Percentiles rank a stretch among this genome's conserved stretches.
phyloP scores from a whole-genome alignment of 139 green algal genomes.

The Chlamydomonas schloesseri region DNA sequence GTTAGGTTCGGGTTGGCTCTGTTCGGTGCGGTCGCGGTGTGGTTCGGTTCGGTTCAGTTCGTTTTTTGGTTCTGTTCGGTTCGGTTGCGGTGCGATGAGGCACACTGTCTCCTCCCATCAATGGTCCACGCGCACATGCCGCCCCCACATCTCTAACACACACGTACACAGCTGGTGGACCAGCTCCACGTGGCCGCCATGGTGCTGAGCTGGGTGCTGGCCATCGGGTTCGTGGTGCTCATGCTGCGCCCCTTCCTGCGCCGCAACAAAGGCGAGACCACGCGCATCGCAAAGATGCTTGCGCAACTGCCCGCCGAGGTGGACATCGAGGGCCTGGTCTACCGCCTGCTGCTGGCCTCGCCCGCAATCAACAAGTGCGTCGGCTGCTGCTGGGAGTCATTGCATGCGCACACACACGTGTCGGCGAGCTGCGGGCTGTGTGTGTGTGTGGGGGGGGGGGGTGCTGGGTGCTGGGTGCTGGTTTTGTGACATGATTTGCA shows the following conservation, averaged over 20 bases:
- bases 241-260: slow-evolving; percentile 54
- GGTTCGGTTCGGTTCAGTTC: no score
- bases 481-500: neutral
- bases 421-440: no score
- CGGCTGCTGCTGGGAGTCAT: no score
- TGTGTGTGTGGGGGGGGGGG: no score
- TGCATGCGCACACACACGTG: no score
- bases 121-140: no score
- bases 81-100: no score
- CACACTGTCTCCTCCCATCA: no score
- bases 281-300: slow-evolving; percentile 67
- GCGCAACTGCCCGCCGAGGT: slow-evolving; percentile 60
- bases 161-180: slow-evolving; percentile 1
- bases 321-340: slow-evolving; percentile 42
- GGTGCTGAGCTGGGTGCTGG: slow-evolving; percentile 39
- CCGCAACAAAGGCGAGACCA: slow-evolving; percentile 46
- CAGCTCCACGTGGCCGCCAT: slow-evolving; percentile 45
- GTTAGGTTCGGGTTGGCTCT: no score
- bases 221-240: slow-evolving; percentile 31
- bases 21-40: no score
- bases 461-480: no score
- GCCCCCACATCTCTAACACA: neutral
- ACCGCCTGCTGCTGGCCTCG: slow-evolving; percentile 19
- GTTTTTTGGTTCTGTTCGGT: no score
- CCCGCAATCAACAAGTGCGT: neutral